These are phyloP conservation scores for Ailanthus altissimus DNA, from an alignment of 345 rosid genomes.

Conservation along the genomic window DNA sequence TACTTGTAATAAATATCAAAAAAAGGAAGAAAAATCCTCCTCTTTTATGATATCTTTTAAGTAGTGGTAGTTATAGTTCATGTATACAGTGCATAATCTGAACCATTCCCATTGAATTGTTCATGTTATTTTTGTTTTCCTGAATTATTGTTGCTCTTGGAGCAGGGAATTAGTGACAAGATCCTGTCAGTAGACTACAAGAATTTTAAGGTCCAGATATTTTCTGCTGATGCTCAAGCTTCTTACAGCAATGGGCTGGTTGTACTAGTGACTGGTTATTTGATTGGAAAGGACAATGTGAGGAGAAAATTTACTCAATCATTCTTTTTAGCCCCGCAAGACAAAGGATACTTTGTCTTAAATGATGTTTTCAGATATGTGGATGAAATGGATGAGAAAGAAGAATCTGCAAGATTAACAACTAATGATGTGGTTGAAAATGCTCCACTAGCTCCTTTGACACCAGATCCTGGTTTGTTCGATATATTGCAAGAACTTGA, in stretches of 20 bases:
- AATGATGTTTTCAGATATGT: slow-evolving; percentile 71
- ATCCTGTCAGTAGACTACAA: slow-evolving; percentile 54
- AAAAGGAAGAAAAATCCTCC: not conserved
- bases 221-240: slow-evolving; percentile 61
- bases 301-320: slow-evolving; percentile 54
- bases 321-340: slow-evolving; percentile 76
- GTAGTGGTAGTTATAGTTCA: not conserved
- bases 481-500: not conserved
- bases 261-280: slow-evolving; percentile 68
- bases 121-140: not conserved
- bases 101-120: not conserved
- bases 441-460: too few species aligned
- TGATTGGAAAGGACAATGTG: slow-evolving; percentile 48
- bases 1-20: not conserved
- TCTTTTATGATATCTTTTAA: not conserved
- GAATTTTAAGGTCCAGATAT: slow-evolving; percentile 54
- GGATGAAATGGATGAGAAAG: slow-evolving; percentile 31
- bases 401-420: slow-evolving; percentile 25
- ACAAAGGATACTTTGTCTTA: slow-evolving; percentile 63
- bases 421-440: slow-evolving; percentile 33
- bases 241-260: slow-evolving; percentile 51
- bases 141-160: slow-evolving; percentile 4
- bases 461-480: too few species aligned
- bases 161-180: slow-evolving; percentile 71
- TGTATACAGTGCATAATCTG: too few species aligned